These are phyloP conservation scores for Fusarium anthophilum DNA, from an alignment of 2,329 filamentous ascomycete genomes.

Conservation along the genomic window DNA sequence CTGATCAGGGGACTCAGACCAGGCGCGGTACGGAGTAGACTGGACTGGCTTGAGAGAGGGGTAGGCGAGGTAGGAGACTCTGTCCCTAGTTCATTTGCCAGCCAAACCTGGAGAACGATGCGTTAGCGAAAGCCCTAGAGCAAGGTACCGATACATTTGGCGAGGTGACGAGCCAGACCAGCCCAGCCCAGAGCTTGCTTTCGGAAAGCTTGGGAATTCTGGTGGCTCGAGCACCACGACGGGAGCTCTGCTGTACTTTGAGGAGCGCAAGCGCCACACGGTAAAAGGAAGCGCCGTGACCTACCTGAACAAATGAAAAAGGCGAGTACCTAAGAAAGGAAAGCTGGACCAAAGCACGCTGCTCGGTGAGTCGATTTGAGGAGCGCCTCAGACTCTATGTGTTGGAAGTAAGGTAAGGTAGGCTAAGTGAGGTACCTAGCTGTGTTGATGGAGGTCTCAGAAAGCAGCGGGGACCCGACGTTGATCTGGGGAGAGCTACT, in stretches of 20 bases:
- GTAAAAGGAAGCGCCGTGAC: background rate
- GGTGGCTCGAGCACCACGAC: conserved; percentile 23
- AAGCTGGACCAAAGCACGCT: conserved; percentile 3
- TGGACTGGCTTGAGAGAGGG: conserved; percentile 22
- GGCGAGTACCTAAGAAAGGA: background rate
- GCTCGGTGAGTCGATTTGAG: conserved; percentile 1
- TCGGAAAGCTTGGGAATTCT: conserved; percentile 25
- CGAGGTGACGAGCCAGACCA: background rate
- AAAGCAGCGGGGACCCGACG: conserved; percentile 17
- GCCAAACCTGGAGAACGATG: conserved; percentile 38
- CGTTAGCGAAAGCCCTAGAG: conserved; percentile 37
- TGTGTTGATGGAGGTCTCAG: conserved; percentile 21
- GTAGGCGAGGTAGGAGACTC: conserved; percentile 26
- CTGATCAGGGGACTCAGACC: conserved; percentile 28
- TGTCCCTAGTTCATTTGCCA: conserved; percentile 35
- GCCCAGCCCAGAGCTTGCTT: conserved; percentile 24
- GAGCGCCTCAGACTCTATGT: conserved; percentile 13
- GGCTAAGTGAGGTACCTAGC: background rate
- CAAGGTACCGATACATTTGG: conserved; percentile 37
- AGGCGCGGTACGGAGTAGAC: background rate
- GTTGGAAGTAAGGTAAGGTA: background rate
- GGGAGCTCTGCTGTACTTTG: conserved; percentile 1
- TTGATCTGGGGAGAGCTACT: conserved; percentile 42
- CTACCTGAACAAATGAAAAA: conserved; percentile 12
- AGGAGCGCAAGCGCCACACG: background rate